A percentile compares a stretch with the other conserved stretches of the same genome.
phyloP scores from a whole-genome alignment of 1,139 yeast species.

The Candida sp. region DNA sequence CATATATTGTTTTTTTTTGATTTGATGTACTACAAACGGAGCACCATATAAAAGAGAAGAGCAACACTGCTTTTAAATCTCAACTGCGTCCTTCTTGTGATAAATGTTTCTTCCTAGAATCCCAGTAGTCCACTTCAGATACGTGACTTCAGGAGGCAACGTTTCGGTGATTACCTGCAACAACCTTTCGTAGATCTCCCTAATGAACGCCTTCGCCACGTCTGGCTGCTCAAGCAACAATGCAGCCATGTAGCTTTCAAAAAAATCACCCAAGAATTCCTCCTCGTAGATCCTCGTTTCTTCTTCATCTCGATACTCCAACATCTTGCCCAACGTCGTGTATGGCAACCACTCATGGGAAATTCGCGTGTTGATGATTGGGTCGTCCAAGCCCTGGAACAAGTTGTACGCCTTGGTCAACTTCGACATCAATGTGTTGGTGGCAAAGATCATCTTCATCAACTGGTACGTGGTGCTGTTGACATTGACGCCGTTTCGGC shows the following conservation, averaged over 20 bases:
- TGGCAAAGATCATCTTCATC: constrained; percentile 39
- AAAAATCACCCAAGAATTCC: constrained; percentile 49
- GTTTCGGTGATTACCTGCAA: constrained; percentile 22
- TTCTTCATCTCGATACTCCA: constrained; percentile 19
- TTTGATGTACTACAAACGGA: too few relatives aligned
- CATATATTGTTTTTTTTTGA: too few relatives aligned
- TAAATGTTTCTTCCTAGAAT: constrained; percentile 19
- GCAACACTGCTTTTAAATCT: not conserved
- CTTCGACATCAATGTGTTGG: constrained; percentile 44
- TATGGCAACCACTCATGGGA: constrained; percentile 28
- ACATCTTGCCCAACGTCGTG: constrained; percentile 20
- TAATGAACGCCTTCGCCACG: constrained; percentile 39
- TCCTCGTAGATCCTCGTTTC: constrained; percentile 40
- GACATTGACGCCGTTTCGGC: constrained; percentile 12
- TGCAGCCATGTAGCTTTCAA: constrained; percentile 51
- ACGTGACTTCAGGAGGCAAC: constrained; percentile 19
- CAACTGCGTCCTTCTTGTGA: constrained; percentile 8
- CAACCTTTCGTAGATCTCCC: constrained; percentile 34
- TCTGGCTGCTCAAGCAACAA: constrained; percentile 43
- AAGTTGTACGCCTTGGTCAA: constrained; percentile 42
- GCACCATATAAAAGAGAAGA: too few relatives aligned
- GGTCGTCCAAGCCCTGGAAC: constrained; percentile 39
- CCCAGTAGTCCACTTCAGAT: constrained; percentile 18
- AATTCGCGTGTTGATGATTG: constrained; percentile 22
- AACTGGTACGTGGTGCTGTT: constrained; percentile 30